Conservation (phyloP, 2,329 filamentous ascomycete genomes). For the Aspergillus jensenii region DNA sequence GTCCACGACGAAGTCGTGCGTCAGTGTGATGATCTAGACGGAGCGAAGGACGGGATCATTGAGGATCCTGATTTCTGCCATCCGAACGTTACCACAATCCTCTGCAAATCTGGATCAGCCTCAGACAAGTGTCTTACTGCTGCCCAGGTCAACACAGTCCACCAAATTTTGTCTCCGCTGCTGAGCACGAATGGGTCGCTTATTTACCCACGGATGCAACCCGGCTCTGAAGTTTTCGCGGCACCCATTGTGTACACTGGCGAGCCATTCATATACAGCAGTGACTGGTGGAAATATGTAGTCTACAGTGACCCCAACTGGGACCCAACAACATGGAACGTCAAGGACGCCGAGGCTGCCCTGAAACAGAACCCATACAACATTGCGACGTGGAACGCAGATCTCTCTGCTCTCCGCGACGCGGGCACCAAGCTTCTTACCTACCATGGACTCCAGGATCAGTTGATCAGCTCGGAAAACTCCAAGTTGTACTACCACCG, state of each 20-base stretch:
- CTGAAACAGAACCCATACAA: slow-evolving; percentile 47
- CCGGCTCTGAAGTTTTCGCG: slow-evolving; percentile 8
- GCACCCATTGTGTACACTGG: slow-evolving; percentile 12
- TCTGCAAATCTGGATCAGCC: slow-evolving; percentile 30
- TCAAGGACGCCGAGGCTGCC: slow-evolving; percentile 39
- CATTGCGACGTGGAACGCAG: slow-evolving; percentile 49
- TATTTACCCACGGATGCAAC: slow-evolving; percentile 17
- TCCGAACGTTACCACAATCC: slow-evolving; percentile 28
- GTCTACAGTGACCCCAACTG: slow-evolving; percentile 43
- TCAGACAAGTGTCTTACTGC: slow-evolving; percentile 43
- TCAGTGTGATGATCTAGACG: slow-evolving; percentile 55
- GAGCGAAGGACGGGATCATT: slow-evolving; percentile 52
- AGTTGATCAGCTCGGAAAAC: slow-evolving; percentile 53
- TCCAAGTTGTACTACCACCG: slow-evolving; percentile 54
- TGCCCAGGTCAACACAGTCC: slow-evolving; percentile 42
- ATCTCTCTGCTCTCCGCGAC: slow-evolving; percentile 49
- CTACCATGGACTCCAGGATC: slow-evolving; percentile 46
- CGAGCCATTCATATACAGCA: slow-evolving; percentile 6
- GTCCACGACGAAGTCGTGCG: slow-evolving; percentile 47
- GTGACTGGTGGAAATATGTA: slow-evolving; percentile 40
- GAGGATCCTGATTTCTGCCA: slow-evolving; percentile 48
- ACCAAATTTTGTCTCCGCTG: slow-evolving; percentile 5
- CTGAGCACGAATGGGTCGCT: slow-evolving; percentile 30
- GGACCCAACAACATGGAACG: slow-evolving; percentile 38
- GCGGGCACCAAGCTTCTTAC: slow-evolving; percentile 43